Conservation (phyloP, 2,329 filamentous ascomycete genomes). For the Thelonectria discophora region DNA sequence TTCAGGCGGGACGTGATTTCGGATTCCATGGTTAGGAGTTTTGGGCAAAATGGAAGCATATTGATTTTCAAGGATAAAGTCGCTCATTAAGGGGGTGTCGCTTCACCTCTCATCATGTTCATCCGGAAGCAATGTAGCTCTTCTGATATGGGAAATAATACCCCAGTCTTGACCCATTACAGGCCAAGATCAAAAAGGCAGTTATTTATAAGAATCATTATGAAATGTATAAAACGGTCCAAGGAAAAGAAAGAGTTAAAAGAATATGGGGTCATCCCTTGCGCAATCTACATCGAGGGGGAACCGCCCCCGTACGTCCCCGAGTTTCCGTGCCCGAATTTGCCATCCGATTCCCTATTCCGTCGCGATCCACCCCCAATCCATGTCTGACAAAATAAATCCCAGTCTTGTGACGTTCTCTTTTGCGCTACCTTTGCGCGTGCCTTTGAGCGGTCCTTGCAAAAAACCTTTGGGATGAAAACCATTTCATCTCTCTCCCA, state of each 20-base stretch:
- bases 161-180: background rate
- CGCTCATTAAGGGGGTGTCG: background rate
- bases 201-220: slow-evolving; percentile 14
- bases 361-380: background rate
- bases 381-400: background rate
- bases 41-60: background rate
- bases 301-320: slow-evolving; percentile 4
- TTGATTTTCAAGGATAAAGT: background rate
- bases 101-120: background rate
- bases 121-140: background rate
- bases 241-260: background rate
- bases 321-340: background rate
- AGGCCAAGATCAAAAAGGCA: background rate
- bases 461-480: slow-evolving; percentile 12
- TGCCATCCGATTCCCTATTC: too few relatives aligned
- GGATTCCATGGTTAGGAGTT: background rate
- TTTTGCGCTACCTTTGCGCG: slow-evolving; percentile 6
- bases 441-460: background rate
- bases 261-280: background rate
- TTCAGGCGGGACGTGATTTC: background rate
- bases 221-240: slow-evolving; percentile 14
- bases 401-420: background rate
- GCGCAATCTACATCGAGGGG: slow-evolving; percentile 4
- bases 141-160: background rate
- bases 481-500: slow-evolving; percentile 20